Percentiles rank a stretch among this genome's conserved stretches.
These are phyloP conservation scores for Silybum marianum DNA, from an alignment of 129 eudicot species.

Conservation along the genomic window DNA sequence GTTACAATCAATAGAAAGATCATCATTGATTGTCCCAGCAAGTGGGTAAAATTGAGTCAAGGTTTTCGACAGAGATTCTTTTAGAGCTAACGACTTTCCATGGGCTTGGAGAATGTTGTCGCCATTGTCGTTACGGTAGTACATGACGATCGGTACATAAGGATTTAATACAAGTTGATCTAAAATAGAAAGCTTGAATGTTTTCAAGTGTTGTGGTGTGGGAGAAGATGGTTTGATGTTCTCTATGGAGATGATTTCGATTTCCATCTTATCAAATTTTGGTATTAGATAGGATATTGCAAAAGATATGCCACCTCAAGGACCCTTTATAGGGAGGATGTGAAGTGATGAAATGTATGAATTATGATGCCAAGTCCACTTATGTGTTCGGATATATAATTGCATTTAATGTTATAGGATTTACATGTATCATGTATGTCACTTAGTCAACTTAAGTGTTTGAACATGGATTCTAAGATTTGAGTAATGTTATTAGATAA, in stretches of 20 bases:
- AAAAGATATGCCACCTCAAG: background rate
- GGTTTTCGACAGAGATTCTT: slow-evolving; percentile 22
- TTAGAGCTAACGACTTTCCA: slow-evolving; percentile 1
- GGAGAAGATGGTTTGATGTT: background rate
- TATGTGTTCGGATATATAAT: no score
- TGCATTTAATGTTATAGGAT: no score
- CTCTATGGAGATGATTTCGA: background rate
- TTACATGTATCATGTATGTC: no score
- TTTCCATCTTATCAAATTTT: background rate
- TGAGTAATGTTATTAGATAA: background rate
- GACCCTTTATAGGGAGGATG: background rate
- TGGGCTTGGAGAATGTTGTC: background rate
- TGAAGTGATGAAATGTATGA: no score
- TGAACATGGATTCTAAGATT: no score
- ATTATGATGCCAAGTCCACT: background rate
- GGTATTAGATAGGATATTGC: background rate
- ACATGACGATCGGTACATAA: slow-evolving; percentile 24
- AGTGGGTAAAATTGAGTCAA: slow-evolving; percentile 33
- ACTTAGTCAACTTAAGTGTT: background rate
- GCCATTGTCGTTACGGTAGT: background rate
- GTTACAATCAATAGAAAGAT: slow-evolving; percentile 25
- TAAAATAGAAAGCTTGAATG: no score
- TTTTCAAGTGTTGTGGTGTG: background rate
- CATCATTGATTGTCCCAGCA: slow-evolving; percentile 33
- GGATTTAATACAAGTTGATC: background rate